Conservation (phyloP, 805 yeast genomes). For the Wickerhamomyces chambardii region DNA sequence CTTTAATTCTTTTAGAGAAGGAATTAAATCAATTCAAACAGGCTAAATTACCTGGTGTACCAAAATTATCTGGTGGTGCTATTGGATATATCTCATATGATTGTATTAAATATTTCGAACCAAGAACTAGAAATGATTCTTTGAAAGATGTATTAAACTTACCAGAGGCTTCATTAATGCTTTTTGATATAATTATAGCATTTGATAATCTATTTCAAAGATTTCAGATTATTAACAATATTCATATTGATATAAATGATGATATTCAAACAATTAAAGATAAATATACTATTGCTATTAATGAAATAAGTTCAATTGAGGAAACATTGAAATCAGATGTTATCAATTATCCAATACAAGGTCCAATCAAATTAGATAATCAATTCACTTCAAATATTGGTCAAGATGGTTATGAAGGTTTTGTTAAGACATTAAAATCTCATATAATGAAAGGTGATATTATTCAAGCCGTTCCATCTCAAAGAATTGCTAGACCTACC, state of each 20-base stretch:
- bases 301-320: constrained; percentile 50
- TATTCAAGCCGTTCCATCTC: constrained; percentile 97
- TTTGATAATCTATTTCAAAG: constrained; percentile 93
- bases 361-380: constrained; percentile 57
- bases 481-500: constrained; percentile 92
- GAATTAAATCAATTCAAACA: constrained; percentile 61
- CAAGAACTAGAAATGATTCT: constrained; percentile 67
- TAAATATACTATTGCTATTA: constrained; percentile 46
- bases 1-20: constrained; percentile 61
- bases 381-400: constrained; percentile 85
- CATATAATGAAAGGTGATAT: constrained; percentile 91
- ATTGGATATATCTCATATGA: constrained; percentile 94
- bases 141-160: constrained; percentile 73
- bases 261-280: constrained; percentile 22
- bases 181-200: constrained; percentile 83
- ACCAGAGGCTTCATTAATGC: constrained; percentile 91
- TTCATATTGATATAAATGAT: constrained; percentile 33
- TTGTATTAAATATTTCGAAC: constrained; percentile 95
- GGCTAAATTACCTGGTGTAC: constrained; percentile 75
- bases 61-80: constrained; percentile 90
- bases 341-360: constrained; percentile 62
- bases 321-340: constrained; percentile 34
- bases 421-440: constrained; percentile 64
- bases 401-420: constrained; percentile 83
- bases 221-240: constrained; percentile 82